Percentiles rank a stretch among this genome's conserved stretches.
Evolutionary conservation across 2,329 filamentous ascomycete species (phyloP).

Genomic region (Botryotinia globosa): DNA sequence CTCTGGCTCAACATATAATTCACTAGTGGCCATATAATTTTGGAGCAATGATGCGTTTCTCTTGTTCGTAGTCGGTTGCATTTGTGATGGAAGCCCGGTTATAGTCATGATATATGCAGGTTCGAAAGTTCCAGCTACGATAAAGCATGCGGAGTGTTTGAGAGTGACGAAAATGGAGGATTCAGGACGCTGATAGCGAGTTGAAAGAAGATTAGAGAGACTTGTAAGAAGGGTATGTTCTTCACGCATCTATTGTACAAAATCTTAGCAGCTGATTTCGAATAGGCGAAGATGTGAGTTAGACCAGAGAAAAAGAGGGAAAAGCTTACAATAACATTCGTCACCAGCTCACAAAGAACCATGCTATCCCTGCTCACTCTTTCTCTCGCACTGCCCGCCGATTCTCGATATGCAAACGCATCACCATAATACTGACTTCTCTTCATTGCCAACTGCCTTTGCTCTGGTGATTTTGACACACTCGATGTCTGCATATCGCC

Average conservation of each 20-base stretch:
- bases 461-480: slow-evolving; percentile 33
- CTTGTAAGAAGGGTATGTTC: slow-evolving; percentile 72
- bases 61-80: slow-evolving; percentile 74
- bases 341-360: slow-evolving; percentile 62
- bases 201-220: slow-evolving; percentile 69
- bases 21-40: slow-evolving; percentile 63
- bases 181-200: slow-evolving; percentile 71
- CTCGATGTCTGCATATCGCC: slow-evolving; percentile 34
- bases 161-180: slow-evolving; percentile 72
- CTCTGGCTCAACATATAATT: slow-evolving; percentile 61
- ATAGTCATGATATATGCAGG: slow-evolving; percentile 78
- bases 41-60: slow-evolving; percentile 77
- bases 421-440: slow-evolving; percentile 39
- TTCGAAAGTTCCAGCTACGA: slow-evolving; percentile 72
- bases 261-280: slow-evolving; percentile 29
- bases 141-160: slow-evolving; percentile 71
- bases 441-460: slow-evolving; percentile 32
- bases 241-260: slow-evolving; percentile 60
- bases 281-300: background rate
- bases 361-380: slow-evolving; percentile 41
- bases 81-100: slow-evolving; percentile 63
- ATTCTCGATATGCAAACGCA: slow-evolving; percentile 39
- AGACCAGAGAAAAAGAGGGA: background rate
- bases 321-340: slow-evolving; percentile 58
- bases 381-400: slow-evolving; percentile 32